A percentile compares a stretch with the other conserved stretches of the same genome.
Evolutionary conservation across 2,329 filamentous ascomycete genomes (phyloP).

Genomic region (Drechslerella dactyloides): DNA sequence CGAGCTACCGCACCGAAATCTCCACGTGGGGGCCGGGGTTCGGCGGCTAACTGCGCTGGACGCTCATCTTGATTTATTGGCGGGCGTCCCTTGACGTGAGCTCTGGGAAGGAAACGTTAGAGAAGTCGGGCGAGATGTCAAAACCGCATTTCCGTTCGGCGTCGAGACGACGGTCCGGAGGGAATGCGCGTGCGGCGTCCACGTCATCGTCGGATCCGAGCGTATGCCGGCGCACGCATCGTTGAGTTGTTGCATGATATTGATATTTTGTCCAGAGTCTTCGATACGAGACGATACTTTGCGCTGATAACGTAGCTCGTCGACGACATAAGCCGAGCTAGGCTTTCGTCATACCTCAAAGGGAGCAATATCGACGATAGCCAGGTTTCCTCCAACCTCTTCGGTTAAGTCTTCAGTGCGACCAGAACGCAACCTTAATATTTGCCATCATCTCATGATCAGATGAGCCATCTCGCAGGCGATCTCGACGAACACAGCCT

Average conservation of each 20-base stretch:
- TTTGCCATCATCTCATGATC: constrained; percentile 24
- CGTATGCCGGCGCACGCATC: not conserved
- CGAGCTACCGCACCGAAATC: constrained; percentile 12
- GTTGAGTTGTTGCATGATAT: not conserved
- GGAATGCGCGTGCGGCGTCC: not conserved
- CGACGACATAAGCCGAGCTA: not conserved
- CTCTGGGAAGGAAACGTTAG: not conserved
- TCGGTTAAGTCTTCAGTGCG: not conserved
- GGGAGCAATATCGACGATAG: too few relatives aligned
- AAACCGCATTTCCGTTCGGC: constrained; percentile 32
- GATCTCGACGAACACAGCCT: constrained; percentile 24
- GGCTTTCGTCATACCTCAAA: constrained; percentile 1
- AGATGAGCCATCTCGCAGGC: constrained; percentile 15
- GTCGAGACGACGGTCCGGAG: not conserved
- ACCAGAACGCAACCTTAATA: not conserved
- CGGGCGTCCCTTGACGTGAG: constrained; percentile 12
- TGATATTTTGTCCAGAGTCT: not conserved
- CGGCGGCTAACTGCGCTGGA: constrained; percentile 29
- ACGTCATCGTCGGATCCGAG: constrained; percentile 1
- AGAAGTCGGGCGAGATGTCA: not conserved
- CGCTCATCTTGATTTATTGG: too few relatives aligned
- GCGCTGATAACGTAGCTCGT: not conserved
- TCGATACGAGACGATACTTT: too few relatives aligned
- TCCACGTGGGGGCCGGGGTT: constrained; percentile 36
- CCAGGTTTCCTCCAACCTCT: not conserved